phyloP scores from a whole-genome alignment of 768 basidiomycete species.

The Piloderma croceum region DNA sequence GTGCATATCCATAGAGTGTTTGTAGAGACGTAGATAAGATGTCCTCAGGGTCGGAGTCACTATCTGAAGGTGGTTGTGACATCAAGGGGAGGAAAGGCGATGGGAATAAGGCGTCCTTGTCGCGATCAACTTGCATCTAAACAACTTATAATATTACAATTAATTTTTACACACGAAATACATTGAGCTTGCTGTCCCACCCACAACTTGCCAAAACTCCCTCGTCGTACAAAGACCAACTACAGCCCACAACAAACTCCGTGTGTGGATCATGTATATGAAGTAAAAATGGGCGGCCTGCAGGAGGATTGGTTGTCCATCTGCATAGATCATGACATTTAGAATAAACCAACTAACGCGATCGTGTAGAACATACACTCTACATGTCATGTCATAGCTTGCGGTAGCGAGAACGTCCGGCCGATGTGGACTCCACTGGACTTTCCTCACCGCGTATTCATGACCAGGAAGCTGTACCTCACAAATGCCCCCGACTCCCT shows the following conservation, averaged over 20 bases:
- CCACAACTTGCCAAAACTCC: slow-evolving; percentile 83
- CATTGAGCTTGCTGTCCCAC: slow-evolving; percentile 83
- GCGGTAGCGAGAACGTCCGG: slow-evolving; percentile 63
- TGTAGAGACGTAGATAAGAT: slow-evolving; percentile 61
- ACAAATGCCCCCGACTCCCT: slow-evolving; percentile 64
- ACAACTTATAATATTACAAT: not conserved
- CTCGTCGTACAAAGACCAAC: slow-evolving; percentile 90
- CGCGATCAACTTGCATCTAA: too few relatives aligned
- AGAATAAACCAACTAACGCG: slow-evolving; percentile 2
- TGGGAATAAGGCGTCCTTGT: too few relatives aligned
- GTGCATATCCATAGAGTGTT: slow-evolving; percentile 54
- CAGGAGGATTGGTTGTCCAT: slow-evolving; percentile 63
- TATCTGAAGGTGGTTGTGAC: too few relatives aligned
- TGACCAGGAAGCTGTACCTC: slow-evolving; percentile 73
- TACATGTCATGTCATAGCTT: slow-evolving; percentile 94
- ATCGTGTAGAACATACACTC: slow-evolving; percentile 54
- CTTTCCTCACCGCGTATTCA: slow-evolving; percentile 84
- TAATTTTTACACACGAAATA: slow-evolving; percentile 51
- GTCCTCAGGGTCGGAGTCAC: slow-evolving; percentile 49
- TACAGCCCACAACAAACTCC: slow-evolving; percentile 89
- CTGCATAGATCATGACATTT: slow-evolving; percentile 39
- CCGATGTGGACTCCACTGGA: slow-evolving; percentile 84
- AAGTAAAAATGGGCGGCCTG: slow-evolving; percentile 46
- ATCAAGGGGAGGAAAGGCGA: too few relatives aligned
- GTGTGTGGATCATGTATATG: slow-evolving; percentile 84